These are phyloP conservation scores for Malassezia restricta DNA, from an alignment of 1,284 basidiomycete genomes.

Conservation along the genomic window DNA sequence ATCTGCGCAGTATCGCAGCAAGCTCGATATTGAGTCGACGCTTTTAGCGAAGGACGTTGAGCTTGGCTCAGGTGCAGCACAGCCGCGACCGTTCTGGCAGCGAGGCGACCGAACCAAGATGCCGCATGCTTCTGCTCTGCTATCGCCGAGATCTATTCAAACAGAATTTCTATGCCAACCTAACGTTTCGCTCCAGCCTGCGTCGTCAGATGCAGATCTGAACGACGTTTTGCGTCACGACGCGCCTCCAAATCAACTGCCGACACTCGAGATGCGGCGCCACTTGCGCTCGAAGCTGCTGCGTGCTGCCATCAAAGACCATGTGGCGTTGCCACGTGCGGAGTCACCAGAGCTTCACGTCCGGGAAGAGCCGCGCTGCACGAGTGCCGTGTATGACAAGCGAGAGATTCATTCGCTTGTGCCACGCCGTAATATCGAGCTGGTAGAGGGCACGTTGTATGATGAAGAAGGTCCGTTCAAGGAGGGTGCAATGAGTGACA, in stretches of 20 bases:
- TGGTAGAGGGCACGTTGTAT: constrained; percentile 41
- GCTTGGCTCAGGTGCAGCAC: neutral
- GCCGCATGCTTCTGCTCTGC: neutral
- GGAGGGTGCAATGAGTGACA: constrained; percentile 38
- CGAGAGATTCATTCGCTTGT: constrained; percentile 19
- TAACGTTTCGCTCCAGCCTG: neutral
- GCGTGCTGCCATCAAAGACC: constrained; percentile 1
- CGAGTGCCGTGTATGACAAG: neutral
- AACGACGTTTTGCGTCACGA: neutral
- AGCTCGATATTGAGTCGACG: neutral
- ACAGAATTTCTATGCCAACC: neutral
- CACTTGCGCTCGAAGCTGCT: constrained; percentile 5
- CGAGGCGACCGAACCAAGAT: neutral
- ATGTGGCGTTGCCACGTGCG: neutral
- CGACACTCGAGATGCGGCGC: constrained; percentile 1
- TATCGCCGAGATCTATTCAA: neutral
- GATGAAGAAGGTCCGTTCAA: constrained; percentile 37
- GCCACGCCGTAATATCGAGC: constrained; percentile 23
- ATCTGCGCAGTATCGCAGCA: neutral
- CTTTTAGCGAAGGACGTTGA: neutral
- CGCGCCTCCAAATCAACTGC: neutral
- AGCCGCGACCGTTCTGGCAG: neutral
- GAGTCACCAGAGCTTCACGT: neutral
- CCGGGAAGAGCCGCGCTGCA: neutral
- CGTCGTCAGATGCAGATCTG: neutral